These are phyloP conservation scores for Tricladium varicosporioides DNA, from an alignment of 2,329 filamentous ascomycete species.

Conservation along the genomic window DNA sequence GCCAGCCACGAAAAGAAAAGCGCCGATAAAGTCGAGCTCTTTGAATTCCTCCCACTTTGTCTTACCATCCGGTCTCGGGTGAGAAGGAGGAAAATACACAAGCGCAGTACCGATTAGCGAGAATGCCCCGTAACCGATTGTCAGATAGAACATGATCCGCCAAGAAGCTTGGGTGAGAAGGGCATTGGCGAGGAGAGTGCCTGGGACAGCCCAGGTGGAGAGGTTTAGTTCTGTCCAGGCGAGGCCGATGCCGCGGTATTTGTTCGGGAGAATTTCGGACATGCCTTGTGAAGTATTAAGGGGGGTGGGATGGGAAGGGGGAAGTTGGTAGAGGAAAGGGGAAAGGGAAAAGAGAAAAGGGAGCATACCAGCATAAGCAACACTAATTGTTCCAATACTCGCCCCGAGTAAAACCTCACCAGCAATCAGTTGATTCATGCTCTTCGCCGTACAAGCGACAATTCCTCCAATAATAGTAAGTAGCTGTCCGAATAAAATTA, in stretches of 20 bases:
- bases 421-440: constrained; percentile 38
- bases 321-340: too few relatives aligned
- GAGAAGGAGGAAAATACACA: constrained; percentile 35
- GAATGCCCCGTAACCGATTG: constrained; percentile 38
- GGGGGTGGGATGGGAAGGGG: constrained; percentile 8
- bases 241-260: constrained; percentile 37
- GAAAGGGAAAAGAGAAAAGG: too few relatives aligned
- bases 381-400: constrained; percentile 14
- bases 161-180: constrained; percentile 36
- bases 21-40: constrained; percentile 33
- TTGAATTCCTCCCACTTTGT: constrained; percentile 32
- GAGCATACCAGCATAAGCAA: constrained; percentile 17
- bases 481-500: constrained; percentile 35
- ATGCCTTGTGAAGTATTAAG: constrained; percentile 38
- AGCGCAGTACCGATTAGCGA: constrained; percentile 42
- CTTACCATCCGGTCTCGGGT: constrained; percentile 34
- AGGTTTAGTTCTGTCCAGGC: constrained; percentile 33
- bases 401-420: constrained; percentile 38
- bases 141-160: constrained; percentile 47
- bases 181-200: constrained; percentile 33
- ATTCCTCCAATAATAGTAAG: constrained; percentile 39
- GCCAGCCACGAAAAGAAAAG: constrained; percentile 39
- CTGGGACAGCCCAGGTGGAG: constrained; percentile 27
- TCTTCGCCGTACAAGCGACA: constrained; percentile 36
- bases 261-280: constrained; percentile 47